A percentile compares a stretch with the other conserved stretches of the same genome.
phyloP scores from a whole-genome alignment of 2,329 filamentous ascomycete genomes.

The Trichophyton schoenleinii region DNA sequence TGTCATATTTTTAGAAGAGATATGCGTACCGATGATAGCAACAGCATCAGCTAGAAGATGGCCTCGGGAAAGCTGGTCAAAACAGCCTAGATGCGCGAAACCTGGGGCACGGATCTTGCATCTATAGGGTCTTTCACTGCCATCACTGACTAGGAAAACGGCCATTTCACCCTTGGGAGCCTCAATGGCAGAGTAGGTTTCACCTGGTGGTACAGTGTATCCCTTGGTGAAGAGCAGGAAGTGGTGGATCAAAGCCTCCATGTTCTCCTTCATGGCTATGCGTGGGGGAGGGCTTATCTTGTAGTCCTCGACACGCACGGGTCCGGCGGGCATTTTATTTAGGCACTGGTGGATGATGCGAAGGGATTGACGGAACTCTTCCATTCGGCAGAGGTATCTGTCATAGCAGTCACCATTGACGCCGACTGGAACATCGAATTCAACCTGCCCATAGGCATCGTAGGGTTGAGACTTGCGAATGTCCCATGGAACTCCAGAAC shows the following conservation, averaged over 20 bases:
- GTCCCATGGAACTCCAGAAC: slow-evolving; percentile 91
- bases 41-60: slow-evolving; percentile 94
- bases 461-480: slow-evolving; percentile 94
- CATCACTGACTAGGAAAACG: slow-evolving; percentile 90
- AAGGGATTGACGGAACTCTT: slow-evolving; percentile 96
- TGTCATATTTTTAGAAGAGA: background rate
- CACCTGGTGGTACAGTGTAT: slow-evolving; percentile 89
- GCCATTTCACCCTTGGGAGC: slow-evolving; percentile 99
- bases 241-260: slow-evolving; percentile 98
- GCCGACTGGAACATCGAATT: slow-evolving; percentile 95
- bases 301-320: slow-evolving; percentile 94
- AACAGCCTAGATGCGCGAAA: slow-evolving; percentile 86
- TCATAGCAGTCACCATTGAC: slow-evolving; percentile 98
- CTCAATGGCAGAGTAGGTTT: slow-evolving; percentile 96
- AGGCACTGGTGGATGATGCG: slow-evolving; percentile 98
- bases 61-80: slow-evolving; percentile 84
- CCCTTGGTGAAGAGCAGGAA: slow-evolving; percentile 98
- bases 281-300: slow-evolving; percentile 95
- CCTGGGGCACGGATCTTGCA: slow-evolving; percentile 96
- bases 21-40: slow-evolving; percentile 61
- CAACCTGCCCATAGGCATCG: slow-evolving; percentile 93
- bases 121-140: slow-evolving; percentile 88
- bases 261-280: slow-evolving; percentile 99
- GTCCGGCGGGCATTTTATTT: slow-evolving; percentile 95
- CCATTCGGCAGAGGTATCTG: slow-evolving; percentile 97